Evolutionary conservation across 768 basidiomycete species (phyloP).

Genomic region (Lactarius evosmus): DNA sequence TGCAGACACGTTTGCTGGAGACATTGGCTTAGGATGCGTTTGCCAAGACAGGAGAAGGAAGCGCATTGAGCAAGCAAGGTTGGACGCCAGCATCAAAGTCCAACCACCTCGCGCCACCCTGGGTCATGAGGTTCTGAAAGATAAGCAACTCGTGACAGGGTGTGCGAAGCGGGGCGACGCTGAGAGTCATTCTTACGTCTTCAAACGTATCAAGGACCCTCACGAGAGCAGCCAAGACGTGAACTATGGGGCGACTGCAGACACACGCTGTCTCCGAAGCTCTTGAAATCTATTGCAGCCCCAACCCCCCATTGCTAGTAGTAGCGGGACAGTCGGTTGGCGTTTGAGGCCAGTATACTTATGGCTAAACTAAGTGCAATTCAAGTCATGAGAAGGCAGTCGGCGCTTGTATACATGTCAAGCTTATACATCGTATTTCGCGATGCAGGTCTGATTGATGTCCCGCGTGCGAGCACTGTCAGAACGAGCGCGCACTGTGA

Average conservation of each 20-base stretch:
- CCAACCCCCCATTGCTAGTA: background rate
- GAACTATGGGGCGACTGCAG: background rate
- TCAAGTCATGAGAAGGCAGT: background rate
- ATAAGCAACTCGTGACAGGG: constrained; percentile 22
- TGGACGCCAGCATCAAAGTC: constrained; percentile 5
- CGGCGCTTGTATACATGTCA: background rate
- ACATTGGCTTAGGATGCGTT: background rate
- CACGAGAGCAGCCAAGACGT: background rate
- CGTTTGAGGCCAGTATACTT: background rate
- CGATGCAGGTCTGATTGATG: background rate
- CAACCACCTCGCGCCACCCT: background rate
- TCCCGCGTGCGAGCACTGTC: background rate
- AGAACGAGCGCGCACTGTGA: background rate
- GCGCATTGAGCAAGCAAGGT: background rate
- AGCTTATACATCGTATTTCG: background rate
- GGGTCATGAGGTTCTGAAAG: constrained; percentile 16
- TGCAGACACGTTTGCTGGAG: background rate
- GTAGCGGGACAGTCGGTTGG: background rate
- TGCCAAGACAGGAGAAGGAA: background rate
- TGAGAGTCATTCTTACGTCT: constrained; percentile 18
- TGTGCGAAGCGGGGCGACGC: constrained; percentile 4
- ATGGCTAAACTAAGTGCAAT: background rate
- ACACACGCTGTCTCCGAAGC: constrained; percentile 9
- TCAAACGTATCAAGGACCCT: background rate
- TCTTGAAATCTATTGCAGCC: background rate